Base-by-base conservation (phyloP, 805 yeast species). In the Lipomyces yamadae region DNA sequence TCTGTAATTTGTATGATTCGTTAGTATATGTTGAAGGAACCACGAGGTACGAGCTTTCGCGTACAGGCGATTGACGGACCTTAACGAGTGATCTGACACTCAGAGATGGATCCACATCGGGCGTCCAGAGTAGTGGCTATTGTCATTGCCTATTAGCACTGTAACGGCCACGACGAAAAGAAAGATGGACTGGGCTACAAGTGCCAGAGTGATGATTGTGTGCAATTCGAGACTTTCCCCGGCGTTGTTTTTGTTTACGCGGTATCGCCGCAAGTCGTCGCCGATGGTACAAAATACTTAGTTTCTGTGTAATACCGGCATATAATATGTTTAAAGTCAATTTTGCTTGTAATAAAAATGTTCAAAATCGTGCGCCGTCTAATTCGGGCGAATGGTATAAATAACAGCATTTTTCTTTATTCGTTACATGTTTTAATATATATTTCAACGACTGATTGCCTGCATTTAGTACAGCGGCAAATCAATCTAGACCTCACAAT, bases 91-190 rank as follows among this genome's bases (percentile, higher is more conserved):
- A 42, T 42, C 48, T 42, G 48, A 15, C 18, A 42, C 18, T 42
- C 48, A 42, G 48, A 37, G 39, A 37, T 42, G 48, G 48, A 15
- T 42, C 48, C 48, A 10, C 48, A 42, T 42, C n/a, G 48, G 48
- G n/a, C 48, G 48, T 15, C 48, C 48, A 42, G 29, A 42, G n/a
- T 42, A 42, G 48, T 42, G 24, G n/a, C 48, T 42, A 24, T 42
- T 42, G 48, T 42, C 48, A 42, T 42, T n/a, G 48, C 48, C 48
- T 42, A 42, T 6, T 5, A 42, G 8, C 18, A 7, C 48, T n/a
- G 48, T n/a, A 42, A 42, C 1, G 15, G 24, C 6, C 24, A n/a
- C 24, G 48, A 42, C 7, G 48, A n/a, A 24, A 7, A 42, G 48
- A 42, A 42, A 8, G n/a, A n/a, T 8, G 48, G 18, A 42, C 7